phyloP scores from a whole-genome alignment of 441 rosid genomes.

The Gossypium davidsonii region DNA sequence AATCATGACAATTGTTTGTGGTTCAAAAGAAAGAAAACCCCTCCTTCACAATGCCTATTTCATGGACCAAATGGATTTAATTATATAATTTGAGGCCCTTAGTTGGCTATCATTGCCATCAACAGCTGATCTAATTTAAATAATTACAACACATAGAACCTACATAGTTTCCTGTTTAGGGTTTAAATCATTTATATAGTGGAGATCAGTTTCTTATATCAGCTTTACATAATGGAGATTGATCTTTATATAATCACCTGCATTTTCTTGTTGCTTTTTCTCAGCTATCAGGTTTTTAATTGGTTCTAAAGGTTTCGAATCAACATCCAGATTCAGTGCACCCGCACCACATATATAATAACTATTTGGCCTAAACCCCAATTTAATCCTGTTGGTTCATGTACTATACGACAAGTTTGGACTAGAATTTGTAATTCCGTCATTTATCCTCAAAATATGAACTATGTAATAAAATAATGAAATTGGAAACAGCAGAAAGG shows the following conservation, averaged over 20 bases:
- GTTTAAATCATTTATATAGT: slow-evolving; percentile 1
- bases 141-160: slow-evolving; percentile 13
- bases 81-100: neutral
- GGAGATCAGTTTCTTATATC: neutral
- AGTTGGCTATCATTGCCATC: slow-evolving; percentile 7
- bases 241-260: neutral
- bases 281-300: neutral
- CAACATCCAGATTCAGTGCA: slow-evolving; percentile 8
- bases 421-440: no score
- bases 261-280: neutral
- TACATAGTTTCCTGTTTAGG: slow-evolving; percentile 19
- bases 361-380: neutral
- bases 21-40: neutral
- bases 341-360: slow-evolving; percentile 3
- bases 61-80: neutral
- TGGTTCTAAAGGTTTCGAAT: slow-evolving; percentile 12
- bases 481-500: neutral
- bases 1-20: neutral
- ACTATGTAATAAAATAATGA: neutral
- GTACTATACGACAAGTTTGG: no score
- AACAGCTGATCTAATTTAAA: slow-evolving; percentile 7
- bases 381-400: neutral
- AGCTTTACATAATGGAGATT: slow-evolving; percentile 9
- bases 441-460: no score
- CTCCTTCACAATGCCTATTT: neutral